Evolutionary conservation across 2,329 filamentous ascomycete genomes (phyloP).

Genomic region (Penicillium glabrum): DNA sequence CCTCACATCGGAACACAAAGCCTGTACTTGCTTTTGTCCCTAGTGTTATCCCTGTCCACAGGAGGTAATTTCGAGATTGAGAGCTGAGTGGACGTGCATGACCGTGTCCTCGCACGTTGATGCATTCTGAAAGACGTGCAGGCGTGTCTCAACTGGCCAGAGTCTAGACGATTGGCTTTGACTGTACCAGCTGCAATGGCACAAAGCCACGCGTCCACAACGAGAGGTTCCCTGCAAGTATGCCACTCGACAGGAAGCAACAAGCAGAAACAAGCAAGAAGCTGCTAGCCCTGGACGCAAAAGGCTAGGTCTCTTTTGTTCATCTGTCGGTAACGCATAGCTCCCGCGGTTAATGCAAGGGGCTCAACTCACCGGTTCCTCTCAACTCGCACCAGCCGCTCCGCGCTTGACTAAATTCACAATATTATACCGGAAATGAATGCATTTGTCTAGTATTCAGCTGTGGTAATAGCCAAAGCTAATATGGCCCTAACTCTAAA

Average conservation of each 20-base stretch:
- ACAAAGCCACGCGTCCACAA: neutral
- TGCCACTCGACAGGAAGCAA: neutral
- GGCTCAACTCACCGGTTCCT: neutral
- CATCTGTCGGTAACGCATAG: neutral
- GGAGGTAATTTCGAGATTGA: neutral
- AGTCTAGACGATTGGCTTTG: neutral
- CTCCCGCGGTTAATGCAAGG: neutral
- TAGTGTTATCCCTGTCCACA: neutral
- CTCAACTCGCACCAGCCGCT: neutral
- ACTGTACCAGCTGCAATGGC: neutral
- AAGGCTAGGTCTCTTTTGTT: neutral
- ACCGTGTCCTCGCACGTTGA: neutral
- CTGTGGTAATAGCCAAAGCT: neutral
- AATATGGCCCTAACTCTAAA: neutral
- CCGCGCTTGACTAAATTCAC: neutral
- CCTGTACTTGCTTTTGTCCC: neutral
- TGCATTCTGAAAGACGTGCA: neutral
- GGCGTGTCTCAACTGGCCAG: neutral
- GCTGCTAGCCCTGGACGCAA: neutral
- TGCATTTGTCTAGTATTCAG: neutral
- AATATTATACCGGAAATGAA: neutral
- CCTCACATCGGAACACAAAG: neutral
- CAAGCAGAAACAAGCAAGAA: neutral
- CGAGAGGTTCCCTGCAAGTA: neutral
- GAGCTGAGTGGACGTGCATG: neutral